These are phyloP conservation scores for Colletotrichum orbiculare DNA, from an alignment of 2,329 filamentous ascomycete genomes.

Conservation along the genomic window DNA sequence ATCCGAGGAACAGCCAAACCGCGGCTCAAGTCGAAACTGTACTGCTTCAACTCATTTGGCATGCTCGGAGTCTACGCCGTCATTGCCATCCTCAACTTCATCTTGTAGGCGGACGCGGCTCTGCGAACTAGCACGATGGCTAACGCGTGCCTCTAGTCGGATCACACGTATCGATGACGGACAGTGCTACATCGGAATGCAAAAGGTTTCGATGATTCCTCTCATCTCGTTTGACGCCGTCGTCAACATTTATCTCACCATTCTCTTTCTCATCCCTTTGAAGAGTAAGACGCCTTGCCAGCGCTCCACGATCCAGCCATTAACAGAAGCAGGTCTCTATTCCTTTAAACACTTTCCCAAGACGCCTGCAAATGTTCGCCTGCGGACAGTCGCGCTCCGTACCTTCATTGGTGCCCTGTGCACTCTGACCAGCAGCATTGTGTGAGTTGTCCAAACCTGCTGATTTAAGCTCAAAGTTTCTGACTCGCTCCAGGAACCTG, in stretches of 20 bases:
- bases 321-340: conserved; percentile 57
- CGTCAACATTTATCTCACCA: conserved; percentile 72
- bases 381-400: conserved; percentile 65
- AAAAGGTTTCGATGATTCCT: conserved; percentile 67
- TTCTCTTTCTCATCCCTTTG: conserved; percentile 71
- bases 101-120: conserved; percentile 59
- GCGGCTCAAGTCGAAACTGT: conserved; percentile 67
- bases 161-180: conserved; percentile 66
- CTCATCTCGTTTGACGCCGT: conserved; percentile 70
- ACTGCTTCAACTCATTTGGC: conserved; percentile 70
- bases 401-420: conserved; percentile 69
- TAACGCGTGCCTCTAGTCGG: conserved; percentile 53
- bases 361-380: conserved; percentile 52
- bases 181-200: conserved; percentile 71
- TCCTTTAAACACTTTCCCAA: conserved; percentile 61
- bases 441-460: conserved; percentile 52
- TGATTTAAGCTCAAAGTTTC: conserved; percentile 13
- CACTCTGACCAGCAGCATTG: conserved; percentile 68
- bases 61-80: conserved; percentile 59
- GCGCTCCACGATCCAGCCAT: too few relatives aligned
- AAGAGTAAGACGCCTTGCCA: conserved; percentile 55
- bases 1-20: conserved; percentile 63
- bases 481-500: conserved; percentile 59
- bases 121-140: background rate
- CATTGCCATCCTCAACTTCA: conserved; percentile 68